These are phyloP conservation scores for Gossypium turneri DNA, from an alignment of 345 rosid species.

Conservation along the genomic window DNA sequence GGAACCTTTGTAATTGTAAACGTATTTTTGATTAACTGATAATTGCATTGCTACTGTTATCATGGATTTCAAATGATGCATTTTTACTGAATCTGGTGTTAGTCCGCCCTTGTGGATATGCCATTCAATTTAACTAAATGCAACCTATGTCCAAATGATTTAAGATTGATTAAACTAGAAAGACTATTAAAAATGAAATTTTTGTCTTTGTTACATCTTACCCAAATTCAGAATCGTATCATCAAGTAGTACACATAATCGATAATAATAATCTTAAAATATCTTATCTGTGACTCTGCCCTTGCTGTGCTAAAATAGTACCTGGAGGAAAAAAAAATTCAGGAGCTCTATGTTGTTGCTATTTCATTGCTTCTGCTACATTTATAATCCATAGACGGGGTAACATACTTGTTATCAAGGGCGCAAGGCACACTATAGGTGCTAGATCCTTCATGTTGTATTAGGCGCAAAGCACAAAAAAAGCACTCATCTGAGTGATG, in stretches of 20 bases:
- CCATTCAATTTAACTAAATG: neutral
- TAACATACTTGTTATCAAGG: neutral
- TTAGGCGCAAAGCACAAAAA: neutral
- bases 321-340: neutral
- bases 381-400: neutral
- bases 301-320: neutral
- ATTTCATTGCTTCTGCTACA: neutral
- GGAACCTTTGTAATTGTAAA: neutral
- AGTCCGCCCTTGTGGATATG: neutral
- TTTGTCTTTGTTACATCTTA: neutral
- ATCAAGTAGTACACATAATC: neutral
- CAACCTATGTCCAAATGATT: neutral
- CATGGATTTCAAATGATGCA: neutral
- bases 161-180: neutral
- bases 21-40: no score
- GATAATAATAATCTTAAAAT: neutral
- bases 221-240: neutral
- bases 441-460: neutral
- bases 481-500: neutral
- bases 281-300: neutral
- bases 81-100: neutral
- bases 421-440: neutral
- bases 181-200: neutral
- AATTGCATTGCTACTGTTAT: neutral
- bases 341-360: neutral